Percentiles rank a stretch among this genome's conserved stretches.
Evolutionary conservation across 2,329 filamentous ascomycete genomes (phyloP).

Genomic region (Hymenoscyphus salicellus): DNA sequence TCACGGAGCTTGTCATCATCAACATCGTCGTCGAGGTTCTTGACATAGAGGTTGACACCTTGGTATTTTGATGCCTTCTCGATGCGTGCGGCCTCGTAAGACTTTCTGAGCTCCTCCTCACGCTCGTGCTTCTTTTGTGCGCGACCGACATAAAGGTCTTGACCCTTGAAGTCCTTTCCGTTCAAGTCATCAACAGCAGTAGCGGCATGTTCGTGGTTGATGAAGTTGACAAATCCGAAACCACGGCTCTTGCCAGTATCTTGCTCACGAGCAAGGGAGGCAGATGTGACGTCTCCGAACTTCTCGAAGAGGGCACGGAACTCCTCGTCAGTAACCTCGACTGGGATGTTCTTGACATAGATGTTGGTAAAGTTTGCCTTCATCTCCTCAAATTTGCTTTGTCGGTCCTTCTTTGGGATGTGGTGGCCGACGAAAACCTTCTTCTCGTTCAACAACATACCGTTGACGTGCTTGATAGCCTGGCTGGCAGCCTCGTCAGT

Average conservation of each 20-base stretch:
- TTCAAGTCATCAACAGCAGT: conserved; percentile 90
- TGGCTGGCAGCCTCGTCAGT: conserved; percentile 94
- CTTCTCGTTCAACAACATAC: conserved; percentile 99
- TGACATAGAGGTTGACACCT: conserved; percentile 99
- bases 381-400: conserved; percentile 99
- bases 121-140: conserved; percentile 99
- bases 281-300: conserved; percentile 92
- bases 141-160: conserved; percentile 96
- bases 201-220: conserved; percentile 81
- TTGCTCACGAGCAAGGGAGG: conserved; percentile 82
- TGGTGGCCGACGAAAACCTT: conserved; percentile 99
- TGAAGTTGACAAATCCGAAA: conserved; percentile 95
- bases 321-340: conserved; percentile 84
- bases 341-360: conserved; percentile 96
- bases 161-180: conserved; percentile 84
- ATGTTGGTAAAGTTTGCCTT: conserved; percentile 99
- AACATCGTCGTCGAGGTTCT: conserved; percentile 95
- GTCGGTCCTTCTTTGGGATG: conserved; percentile 99
- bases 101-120: conserved; percentile 97
- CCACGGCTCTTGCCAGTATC: conserved; percentile 88
- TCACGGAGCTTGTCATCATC: conserved; percentile 97
- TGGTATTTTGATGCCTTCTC: conserved; percentile 99
- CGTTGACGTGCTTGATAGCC: conserved; percentile 99
- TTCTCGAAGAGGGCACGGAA: conserved; percentile 91
- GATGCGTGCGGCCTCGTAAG: conserved; percentile 93